phyloP scores from a whole-genome alignment of 2,329 filamentous ascomycete genomes.

The Pyricularia sp. region DNA sequence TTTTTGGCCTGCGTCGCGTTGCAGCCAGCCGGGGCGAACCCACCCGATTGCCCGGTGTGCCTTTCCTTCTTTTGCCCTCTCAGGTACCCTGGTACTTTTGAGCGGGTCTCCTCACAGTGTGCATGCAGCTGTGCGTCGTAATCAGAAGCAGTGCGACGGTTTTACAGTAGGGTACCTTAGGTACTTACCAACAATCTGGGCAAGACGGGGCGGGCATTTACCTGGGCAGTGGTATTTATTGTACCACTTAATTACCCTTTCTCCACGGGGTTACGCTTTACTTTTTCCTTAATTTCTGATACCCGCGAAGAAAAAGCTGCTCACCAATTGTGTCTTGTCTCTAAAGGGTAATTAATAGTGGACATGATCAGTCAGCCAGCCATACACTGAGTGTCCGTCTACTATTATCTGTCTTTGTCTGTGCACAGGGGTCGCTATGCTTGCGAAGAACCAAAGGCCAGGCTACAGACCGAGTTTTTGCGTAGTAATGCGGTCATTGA shows the following conservation, averaged over 20 bases:
- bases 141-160: neutral
- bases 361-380: neutral
- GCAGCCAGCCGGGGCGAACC: neutral
- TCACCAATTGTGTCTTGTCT: neutral
- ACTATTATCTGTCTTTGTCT: neutral
- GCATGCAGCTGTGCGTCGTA: neutral
- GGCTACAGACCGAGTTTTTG: neutral
- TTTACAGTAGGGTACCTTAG: neutral
- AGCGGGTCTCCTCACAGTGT: neutral
- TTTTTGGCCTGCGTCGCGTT: neutral
- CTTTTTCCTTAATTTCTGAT: neutral
- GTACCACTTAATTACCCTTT: neutral
- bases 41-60: neutral
- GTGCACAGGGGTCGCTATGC: neutral
- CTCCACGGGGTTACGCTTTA: neutral
- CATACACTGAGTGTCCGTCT: neutral
- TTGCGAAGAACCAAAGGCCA: neutral
- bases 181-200: neutral
- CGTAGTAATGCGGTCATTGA: neutral
- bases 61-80: neutral
- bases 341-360: neutral
- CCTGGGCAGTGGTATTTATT: neutral
- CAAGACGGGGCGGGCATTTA: neutral
- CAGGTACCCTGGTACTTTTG: neutral
- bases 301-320: neutral